phyloP scores from a whole-genome alignment of 805 yeast genomes.

The Suhomyces sp. region DNA sequence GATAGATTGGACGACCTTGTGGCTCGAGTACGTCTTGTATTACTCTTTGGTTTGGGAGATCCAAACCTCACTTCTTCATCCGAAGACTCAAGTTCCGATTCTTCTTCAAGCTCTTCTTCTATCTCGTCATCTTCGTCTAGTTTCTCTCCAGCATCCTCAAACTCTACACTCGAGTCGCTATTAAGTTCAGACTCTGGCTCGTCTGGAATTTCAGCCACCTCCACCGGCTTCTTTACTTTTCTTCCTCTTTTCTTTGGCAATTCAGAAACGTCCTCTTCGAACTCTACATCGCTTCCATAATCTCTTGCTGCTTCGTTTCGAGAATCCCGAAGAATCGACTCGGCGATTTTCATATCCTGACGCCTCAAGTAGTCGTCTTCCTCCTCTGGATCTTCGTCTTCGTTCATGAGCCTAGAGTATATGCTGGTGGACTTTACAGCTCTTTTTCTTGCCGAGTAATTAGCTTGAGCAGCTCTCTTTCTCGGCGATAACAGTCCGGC shows the following conservation, averaged over 20 bases:
- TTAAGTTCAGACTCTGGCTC: conserved; percentile 21
- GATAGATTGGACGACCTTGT: neutral
- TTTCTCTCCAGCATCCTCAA: conserved; percentile 5
- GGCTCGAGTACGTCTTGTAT: neutral
- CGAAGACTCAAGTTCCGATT: conserved; percentile 5
- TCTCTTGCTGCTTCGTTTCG: conserved; percentile 9
- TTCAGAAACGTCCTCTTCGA: conserved; percentile 19
- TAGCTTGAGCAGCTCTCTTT: conserved; percentile 36
- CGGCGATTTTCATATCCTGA: conserved; percentile 46
- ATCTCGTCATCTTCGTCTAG: conserved; percentile 4
- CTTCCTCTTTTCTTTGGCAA: conserved; percentile 3
- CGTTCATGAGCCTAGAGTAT: conserved; percentile 31
- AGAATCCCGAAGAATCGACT: conserved; percentile 29
- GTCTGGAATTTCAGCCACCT: neutral
- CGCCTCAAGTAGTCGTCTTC: conserved; percentile 28
- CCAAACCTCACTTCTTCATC: conserved; percentile 6
- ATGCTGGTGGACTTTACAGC: conserved; percentile 35
- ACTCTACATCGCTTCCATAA: conserved; percentile 23
- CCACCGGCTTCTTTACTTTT: neutral
- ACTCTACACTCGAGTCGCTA: conserved; percentile 3
- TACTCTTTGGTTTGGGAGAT: neutral
- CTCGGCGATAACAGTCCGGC: conserved; percentile 47
- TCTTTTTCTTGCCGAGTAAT: conserved; percentile 48
- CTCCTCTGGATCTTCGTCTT: conserved; percentile 30
- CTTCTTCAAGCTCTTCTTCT: conserved; percentile 8